A percentile compares a stretch with the other conserved stretches of the same genome.
Conservation (phyloP, 2,329 filamentous ascomycete genomes). For the Hymenoscyphus occultus region DNA sequence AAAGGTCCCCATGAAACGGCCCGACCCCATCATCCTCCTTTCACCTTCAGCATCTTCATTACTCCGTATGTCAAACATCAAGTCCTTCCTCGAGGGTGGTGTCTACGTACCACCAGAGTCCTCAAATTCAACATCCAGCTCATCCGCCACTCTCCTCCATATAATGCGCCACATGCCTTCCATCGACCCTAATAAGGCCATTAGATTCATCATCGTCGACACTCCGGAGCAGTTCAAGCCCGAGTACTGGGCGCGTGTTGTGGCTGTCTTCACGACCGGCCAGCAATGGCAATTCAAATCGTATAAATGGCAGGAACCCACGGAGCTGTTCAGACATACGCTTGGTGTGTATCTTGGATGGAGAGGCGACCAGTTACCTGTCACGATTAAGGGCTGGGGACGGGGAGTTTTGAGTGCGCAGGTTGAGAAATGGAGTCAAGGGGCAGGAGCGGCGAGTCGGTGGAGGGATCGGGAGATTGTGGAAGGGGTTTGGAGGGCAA, state of each 20-base stretch:
- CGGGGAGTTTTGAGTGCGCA: slow-evolving; percentile 74
- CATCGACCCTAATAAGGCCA: slow-evolving; percentile 66
- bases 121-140: slow-evolving; percentile 56
- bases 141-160: slow-evolving; percentile 77
- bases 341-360: slow-evolving; percentile 88
- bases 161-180: slow-evolving; percentile 73
- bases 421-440: slow-evolving; percentile 79
- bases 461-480: slow-evolving; percentile 93
- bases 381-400: slow-evolving; percentile 79
- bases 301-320: slow-evolving; percentile 91
- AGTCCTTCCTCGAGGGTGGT: slow-evolving; percentile 85
- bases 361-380: slow-evolving; percentile 77
- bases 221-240: slow-evolving; percentile 93
- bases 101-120: slow-evolving; percentile 74
- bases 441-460: slow-evolving; percentile 42
- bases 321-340: slow-evolving; percentile 85
- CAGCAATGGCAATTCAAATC: slow-evolving; percentile 98
- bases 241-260: slow-evolving; percentile 94
- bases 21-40: slow-evolving; percentile 90
- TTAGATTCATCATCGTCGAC: slow-evolving; percentile 95
- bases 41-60: slow-evolving; percentile 94
- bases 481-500: slow-evolving; percentile 84
- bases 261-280: slow-evolving; percentile 95
- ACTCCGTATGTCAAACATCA: slow-evolving; percentile 92
- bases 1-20: slow-evolving; percentile 49